Conservation (phyloP, 306 rosid species). For the Medicago lupulina region DNA sequence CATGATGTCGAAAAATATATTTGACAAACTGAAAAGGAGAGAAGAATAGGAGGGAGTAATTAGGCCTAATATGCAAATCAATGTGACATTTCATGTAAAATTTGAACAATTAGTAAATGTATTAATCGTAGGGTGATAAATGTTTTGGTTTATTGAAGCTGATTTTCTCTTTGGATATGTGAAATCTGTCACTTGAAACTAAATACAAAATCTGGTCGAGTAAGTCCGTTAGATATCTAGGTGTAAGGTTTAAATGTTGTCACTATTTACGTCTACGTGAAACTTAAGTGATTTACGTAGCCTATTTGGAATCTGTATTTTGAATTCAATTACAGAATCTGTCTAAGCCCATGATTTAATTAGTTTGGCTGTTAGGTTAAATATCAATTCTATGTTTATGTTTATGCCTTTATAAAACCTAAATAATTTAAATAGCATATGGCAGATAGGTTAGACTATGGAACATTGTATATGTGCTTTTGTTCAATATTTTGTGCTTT, state of each 20-base stretch:
- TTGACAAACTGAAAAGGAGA: too few relatives aligned
- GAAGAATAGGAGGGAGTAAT: too few relatives aligned
- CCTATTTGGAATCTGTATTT: background rate
- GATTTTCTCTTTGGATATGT: background rate
- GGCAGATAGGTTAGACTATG: background rate
- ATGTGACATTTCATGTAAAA: too few relatives aligned
- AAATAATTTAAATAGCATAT: background rate
- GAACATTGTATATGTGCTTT: too few relatives aligned
- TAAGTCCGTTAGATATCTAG: background rate
- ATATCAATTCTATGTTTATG: background rate
- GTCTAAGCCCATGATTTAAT: background rate
- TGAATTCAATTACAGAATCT: background rate
- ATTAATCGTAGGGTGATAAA: background rate
- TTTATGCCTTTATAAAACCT: background rate
- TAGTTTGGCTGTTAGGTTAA: background rate
- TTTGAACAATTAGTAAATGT: too few relatives aligned
- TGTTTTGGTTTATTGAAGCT: background rate
- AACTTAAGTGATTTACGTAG: background rate
- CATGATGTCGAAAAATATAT: too few relatives aligned
- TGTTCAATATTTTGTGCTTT: background rate
- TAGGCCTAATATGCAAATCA: too few relatives aligned
- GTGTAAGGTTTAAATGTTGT: background rate
- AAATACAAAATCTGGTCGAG: background rate
- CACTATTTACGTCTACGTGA: background rate
- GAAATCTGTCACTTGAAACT: constrained; percentile 1